Percentiles rank a stretch among this genome's conserved stretches.
Evolutionary conservation across 495 filamentous ascomycete genomes (phyloP).

Genomic region (Sphaerosporella brunnea): DNA sequence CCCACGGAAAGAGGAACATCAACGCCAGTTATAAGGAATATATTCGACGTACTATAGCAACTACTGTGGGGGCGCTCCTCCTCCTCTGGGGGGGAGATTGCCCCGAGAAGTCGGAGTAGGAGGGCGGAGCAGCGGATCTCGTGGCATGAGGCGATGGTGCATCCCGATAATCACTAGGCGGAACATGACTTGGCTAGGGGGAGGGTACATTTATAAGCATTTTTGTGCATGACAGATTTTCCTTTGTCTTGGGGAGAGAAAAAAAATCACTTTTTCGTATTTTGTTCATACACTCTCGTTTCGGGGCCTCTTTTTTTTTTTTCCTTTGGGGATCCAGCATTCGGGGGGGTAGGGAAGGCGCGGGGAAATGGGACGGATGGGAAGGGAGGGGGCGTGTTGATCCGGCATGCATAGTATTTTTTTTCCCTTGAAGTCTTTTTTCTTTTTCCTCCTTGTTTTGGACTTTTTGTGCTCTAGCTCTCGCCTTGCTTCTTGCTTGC

Average conservation of each 20-base stretch:
- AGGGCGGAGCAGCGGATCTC: not conserved
- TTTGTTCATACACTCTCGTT: constrained; percentile 2
- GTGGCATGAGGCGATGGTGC: not conserved
- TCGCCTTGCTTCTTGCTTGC: no score
- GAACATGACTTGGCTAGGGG: not conserved
- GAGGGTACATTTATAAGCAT: not conserved
- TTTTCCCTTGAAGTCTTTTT: no score
- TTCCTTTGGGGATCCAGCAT: not conserved
- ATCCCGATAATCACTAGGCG: not conserved
- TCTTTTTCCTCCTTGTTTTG: no score
- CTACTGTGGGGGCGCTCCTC: constrained; percentile 14
- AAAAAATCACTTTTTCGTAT: not conserved
- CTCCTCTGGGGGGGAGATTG: not conserved
- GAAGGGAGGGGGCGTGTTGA: not conserved
- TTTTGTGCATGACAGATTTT: constrained; percentile 6
- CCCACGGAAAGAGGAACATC: constrained; percentile 20
- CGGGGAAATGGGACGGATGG: no score
- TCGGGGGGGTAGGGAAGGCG: no score
- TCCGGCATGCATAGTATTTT: not conserved
- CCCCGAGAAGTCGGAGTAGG: not conserved
- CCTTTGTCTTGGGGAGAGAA: constrained; percentile 10
- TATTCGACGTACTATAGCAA: constrained; percentile 28
- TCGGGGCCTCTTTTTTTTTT: constrained; percentile 7
- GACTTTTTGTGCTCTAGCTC: no score
- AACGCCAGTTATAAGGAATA: constrained; percentile 24